Base-by-base conservation (phyloP, 2,329 filamentous ascomycete genomes). In the Dothistroma septosporum region DNA sequence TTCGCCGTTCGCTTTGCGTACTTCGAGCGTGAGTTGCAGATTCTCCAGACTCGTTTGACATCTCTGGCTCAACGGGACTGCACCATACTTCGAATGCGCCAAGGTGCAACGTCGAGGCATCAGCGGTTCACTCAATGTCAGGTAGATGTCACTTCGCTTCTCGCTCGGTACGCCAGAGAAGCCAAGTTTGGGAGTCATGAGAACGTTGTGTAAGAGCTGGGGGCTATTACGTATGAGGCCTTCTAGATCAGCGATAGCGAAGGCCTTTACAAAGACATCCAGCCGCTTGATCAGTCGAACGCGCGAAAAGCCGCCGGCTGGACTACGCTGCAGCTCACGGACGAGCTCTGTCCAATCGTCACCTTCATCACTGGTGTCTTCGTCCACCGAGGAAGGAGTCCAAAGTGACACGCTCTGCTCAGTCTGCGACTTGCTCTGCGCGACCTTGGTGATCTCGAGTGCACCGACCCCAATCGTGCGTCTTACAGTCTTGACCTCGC, bases 141-240 rank as follows among this genome's bases (percentile, higher is more conserved):
- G 76, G 73, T 99, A 99, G 55, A 99, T 97, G 74, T 99, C 95
- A 11, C 92, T 97, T 69, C 95, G 83, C 16, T 89, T 83, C 72
- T 91, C 92, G 0, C 89, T 92, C 0, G 94, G 93, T 1, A 92
- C 92, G 12, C 92, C 92, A 3, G 93, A 91, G 73, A 99, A 97
- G 1, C 92, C 94, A 74, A 97, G 92, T 73, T 94, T 94, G 69
- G 83, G 88, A 0, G 92, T 96, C 74, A 89, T 89, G 60, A 83
- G 82, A 61, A 97, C 85, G 55, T 89, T 87, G 55, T 95, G 88
- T 14, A 99, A 84, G 14, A 95, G 78, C 0, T 93, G 97, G 0
- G 94, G 94, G 2, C 91, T 96, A 53, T 88, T 86, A 70, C 89
- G 91, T 71, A 97, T 89, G 46, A 99, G 82, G 0, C 78, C 80